Conservation (phyloP, 805 yeast species). For the Candida hungchunana region DNA sequence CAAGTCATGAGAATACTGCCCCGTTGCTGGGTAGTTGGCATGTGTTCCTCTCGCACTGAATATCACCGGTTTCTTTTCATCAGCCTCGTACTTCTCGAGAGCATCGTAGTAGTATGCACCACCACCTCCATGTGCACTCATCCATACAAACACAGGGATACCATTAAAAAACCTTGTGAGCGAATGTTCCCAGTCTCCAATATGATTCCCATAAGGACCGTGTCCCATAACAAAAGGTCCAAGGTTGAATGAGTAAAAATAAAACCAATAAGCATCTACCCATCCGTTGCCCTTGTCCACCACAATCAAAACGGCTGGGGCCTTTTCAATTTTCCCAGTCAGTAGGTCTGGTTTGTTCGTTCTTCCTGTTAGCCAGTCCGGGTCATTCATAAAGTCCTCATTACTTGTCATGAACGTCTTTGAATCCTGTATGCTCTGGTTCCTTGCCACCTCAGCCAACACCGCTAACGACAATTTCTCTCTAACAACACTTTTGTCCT, state of each 20-base stretch:
- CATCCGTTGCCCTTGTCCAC: slow-evolving; percentile 93
- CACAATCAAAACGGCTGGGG: slow-evolving; percentile 77
- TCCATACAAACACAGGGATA: slow-evolving; percentile 81
- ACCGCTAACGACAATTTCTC: slow-evolving; percentile 27
- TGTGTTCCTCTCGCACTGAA: slow-evolving; percentile 95
- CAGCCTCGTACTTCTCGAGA: slow-evolving; percentile 44
- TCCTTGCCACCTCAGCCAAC: slow-evolving; percentile 21
- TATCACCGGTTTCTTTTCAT: slow-evolving; percentile 57
- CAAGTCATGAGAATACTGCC: slow-evolving; percentile 92
- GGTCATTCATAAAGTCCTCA: slow-evolving; percentile 67
- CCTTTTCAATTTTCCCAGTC: slow-evolving; percentile 66
- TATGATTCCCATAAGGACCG: slow-evolving; percentile 96
- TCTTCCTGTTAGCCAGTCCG: slow-evolving; percentile 82
- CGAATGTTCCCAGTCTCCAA: slow-evolving; percentile 98
- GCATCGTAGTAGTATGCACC: slow-evolving; percentile 79
- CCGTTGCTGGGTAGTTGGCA: slow-evolving; percentile 94
- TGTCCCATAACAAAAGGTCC: slow-evolving; percentile 98
- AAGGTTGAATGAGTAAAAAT: slow-evolving; percentile 86
- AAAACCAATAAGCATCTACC: slow-evolving; percentile 96
- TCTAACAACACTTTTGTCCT: slow-evolving; percentile 41
- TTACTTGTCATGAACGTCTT: slow-evolving; percentile 55
- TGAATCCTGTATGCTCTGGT: slow-evolving; percentile 27
- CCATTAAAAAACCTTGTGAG: slow-evolving; percentile 81
- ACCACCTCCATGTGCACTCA: slow-evolving; percentile 98
- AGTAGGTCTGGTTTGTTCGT: slow-evolving; percentile 63